Base-by-base conservation (phyloP, 331 rosid species). In the Cydonia oblonga region DNA sequence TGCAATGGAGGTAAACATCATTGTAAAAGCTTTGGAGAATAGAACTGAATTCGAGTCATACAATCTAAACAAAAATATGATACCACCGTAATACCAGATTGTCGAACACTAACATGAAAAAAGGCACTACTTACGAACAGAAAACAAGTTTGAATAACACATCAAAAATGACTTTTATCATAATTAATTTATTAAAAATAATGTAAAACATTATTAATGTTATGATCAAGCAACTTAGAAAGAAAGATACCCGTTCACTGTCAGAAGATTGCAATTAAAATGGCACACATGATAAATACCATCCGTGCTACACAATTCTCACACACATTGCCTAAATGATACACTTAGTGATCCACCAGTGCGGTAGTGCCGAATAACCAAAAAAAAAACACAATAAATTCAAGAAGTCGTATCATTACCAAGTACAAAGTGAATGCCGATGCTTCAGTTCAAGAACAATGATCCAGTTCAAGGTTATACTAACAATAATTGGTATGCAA, bases 1-100 rank as follows among this genome's bases (percentile, higher is more conserved):
- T 93, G 90, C 82, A 82, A 79, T n/a, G 20, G 58, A 75, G 61
- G 61, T 24, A 54, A 59, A 52, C 49, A 70, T 3, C n/a, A 75
- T 46, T 72, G 32, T 10, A 26, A 68, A 68, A 26, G 19, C 18
- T 14, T 40, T 29, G 64, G 33, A 46, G 62, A n/a, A 40, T 26
- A 25, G 35, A 42, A 61, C 25, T 35, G 24, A 62, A 10, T 56
- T 56, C 7, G 0, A 56, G 61, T 56, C 25, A 56, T 58, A 24
- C 28, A 11, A 58, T 58, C 64, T 58, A 25, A 25, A 59, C 64
- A 24, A 59, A 24, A 25, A 12, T 59, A 59, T 59, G 64, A 59
- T 59, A 1, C 64, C 16, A 25, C 64, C 9, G 8, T 15, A 59
- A 14, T 59, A 28, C 15, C 6, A 25, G 64, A 25, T 59, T 59